Percentiles rank a stretch among this genome's conserved stretches.
These are phyloP conservation scores for Bocquillonia castaneifolia DNA, from an alignment of 441 rosid species.

Conservation along the genomic window DNA sequence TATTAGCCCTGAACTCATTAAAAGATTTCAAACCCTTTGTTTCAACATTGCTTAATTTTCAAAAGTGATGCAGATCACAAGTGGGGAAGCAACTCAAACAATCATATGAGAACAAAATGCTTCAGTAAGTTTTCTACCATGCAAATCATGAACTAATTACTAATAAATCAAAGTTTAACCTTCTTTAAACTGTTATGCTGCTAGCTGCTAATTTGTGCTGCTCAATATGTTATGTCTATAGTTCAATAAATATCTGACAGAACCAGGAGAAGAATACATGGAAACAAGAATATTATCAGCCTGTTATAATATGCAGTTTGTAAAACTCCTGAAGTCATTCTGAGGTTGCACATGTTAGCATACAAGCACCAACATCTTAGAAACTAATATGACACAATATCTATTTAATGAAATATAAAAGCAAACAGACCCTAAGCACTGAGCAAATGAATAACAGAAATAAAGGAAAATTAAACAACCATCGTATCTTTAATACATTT, in stretches of 20 bases:
- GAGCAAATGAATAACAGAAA: not conserved
- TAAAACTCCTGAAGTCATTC: not conserved
- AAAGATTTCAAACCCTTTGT: not conserved
- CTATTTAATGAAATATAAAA: not conserved
- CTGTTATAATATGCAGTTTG: not conserved
- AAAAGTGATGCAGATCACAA: conserved; percentile 7
- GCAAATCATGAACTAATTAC: not conserved
- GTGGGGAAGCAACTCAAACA: not conserved
- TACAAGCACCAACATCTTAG: not conserved
- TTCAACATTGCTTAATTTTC: not conserved
- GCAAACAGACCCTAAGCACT: not conserved
- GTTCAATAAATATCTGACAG: not conserved
- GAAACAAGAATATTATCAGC: not conserved
- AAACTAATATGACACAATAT: not conserved
- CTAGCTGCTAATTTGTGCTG: not conserved
- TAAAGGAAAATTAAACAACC: not conserved
- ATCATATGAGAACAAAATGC: not conserved
- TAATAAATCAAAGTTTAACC: not conserved
- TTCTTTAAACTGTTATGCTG: not conserved
- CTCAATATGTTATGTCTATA: not conserved
- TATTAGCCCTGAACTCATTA: not conserved
- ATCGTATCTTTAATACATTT: not conserved
- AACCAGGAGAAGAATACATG: not conserved
- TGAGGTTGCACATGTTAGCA: not conserved
- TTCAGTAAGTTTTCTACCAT: not conserved